A percentile compares a stretch with the other conserved stretches of the same genome.
Conservation (phyloP, 805 yeast species). For the Candida arabinofermentans region DNA sequence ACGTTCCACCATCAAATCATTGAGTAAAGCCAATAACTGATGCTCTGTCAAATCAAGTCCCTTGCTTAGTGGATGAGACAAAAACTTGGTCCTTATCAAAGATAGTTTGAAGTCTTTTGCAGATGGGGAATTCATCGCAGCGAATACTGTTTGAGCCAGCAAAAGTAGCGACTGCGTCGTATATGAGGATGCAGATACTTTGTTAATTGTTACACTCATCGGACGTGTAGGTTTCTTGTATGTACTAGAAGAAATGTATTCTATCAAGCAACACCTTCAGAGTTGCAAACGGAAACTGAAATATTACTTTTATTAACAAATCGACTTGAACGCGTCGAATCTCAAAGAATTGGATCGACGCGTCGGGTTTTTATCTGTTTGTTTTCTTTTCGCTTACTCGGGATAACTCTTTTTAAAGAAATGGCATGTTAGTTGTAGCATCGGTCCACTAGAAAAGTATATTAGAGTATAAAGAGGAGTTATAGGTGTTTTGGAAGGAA, state of each 20-base stretch:
- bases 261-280: too few relatives aligned
- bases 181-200: constrained; percentile 18
- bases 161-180: constrained; percentile 29
- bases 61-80: constrained; percentile 24
- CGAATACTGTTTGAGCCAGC: constrained; percentile 28
- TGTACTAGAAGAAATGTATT: too few relatives aligned
- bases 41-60: constrained; percentile 11
- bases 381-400: background rate
- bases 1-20: constrained; percentile 16
- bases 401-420: too few relatives aligned
- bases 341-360: constrained; percentile 1
- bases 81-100: constrained; percentile 13
- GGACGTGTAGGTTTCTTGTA: too few relatives aligned
- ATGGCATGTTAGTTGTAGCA: too few relatives aligned
- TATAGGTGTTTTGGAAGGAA: background rate
- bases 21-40: constrained; percentile 16
- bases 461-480: background rate
- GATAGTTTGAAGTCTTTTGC: constrained; percentile 10
- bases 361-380: background rate
- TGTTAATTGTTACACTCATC: constrained; percentile 7
- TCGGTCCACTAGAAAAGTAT: too few relatives aligned
- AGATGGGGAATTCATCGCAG: constrained; percentile 11
- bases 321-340: too few relatives aligned
- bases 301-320: too few relatives aligned
- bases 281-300: too few relatives aligned